phyloP scores from a whole-genome alignment of 305 asterid species.

The Striga hermonthica region DNA sequence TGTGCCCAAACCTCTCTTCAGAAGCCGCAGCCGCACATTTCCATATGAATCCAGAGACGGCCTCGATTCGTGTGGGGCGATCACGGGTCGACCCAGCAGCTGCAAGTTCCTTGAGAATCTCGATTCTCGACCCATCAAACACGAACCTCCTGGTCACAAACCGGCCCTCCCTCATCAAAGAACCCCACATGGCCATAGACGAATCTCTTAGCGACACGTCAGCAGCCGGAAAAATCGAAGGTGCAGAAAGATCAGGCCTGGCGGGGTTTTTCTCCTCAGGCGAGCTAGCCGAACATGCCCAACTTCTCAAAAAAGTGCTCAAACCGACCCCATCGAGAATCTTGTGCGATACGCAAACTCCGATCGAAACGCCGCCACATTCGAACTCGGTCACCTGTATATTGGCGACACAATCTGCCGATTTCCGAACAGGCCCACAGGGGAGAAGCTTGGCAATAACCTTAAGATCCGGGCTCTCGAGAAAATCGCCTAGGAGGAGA shows the following conservation, averaged over 20 bases:
- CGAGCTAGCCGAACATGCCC: constrained; percentile 43
- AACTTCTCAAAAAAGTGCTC: constrained; percentile 46
- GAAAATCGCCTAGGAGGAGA: constrained; percentile 35
- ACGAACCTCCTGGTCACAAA: constrained; percentile 58
- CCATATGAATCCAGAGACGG: constrained; percentile 11
- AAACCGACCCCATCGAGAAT: constrained; percentile 66
- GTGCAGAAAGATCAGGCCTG: constrained; percentile 47
- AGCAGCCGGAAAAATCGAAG: constrained; percentile 45
- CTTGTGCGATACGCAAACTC: constrained; percentile 59
- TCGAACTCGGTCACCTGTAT: constrained; percentile 50
- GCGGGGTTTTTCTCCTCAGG: constrained; percentile 13
- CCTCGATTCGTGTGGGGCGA: neutral
- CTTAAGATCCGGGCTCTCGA: constrained; percentile 44
- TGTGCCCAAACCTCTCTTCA: neutral
- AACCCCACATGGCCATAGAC: constrained; percentile 54
- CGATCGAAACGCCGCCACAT: constrained; percentile 79
- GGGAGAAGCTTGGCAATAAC: constrained; percentile 46
- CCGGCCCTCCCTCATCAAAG: constrained; percentile 55
- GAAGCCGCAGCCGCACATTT: neutral
- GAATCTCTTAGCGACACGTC: constrained; percentile 50
- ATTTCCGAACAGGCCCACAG: constrained; percentile 34
- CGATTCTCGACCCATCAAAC: constrained; percentile 43
- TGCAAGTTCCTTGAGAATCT: constrained; percentile 35
- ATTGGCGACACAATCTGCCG: constrained; percentile 41
- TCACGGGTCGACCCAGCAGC: constrained; percentile 20